Conservation (phyloP, 2,329 filamentous ascomycete species). For the Diaporthe aspalathi region DNA sequence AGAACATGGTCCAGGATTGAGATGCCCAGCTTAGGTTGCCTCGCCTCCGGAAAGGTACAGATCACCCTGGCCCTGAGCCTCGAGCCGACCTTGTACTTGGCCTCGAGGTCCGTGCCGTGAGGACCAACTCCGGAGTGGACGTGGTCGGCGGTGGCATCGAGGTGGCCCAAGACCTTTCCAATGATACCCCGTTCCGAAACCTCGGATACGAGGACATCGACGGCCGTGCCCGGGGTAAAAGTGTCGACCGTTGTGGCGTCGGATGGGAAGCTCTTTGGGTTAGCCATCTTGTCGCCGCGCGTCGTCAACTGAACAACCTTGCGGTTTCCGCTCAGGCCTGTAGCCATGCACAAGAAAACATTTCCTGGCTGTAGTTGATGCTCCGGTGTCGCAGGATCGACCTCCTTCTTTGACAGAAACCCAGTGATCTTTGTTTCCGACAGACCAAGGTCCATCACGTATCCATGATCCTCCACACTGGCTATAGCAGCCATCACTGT, state of each 20-base stretch:
- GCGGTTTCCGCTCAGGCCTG: constrained; percentile 78
- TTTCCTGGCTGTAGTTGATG: constrained; percentile 82
- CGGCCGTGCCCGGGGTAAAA: constrained; percentile 91
- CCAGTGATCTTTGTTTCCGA: constrained; percentile 75
- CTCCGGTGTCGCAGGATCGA: constrained; percentile 74
- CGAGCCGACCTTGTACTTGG: constrained; percentile 83
- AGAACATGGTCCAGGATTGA: constrained; percentile 89
- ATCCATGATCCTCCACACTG: constrained; percentile 95
- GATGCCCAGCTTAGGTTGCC: constrained; percentile 85
- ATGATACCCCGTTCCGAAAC: constrained; percentile 78
- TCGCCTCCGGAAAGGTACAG: constrained; percentile 84
- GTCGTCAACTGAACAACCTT: constrained; percentile 90
- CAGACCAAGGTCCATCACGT: constrained; percentile 91
- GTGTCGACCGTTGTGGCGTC: constrained; percentile 89
- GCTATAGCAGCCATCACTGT: constrained; percentile 88
- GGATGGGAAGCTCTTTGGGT: constrained; percentile 72
- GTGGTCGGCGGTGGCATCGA: constrained; percentile 91
- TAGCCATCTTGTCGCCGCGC: constrained; percentile 75
- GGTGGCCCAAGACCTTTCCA: constrained; percentile 91
- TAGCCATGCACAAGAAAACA: constrained; percentile 86
- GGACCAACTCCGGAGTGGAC: constrained; percentile 86
- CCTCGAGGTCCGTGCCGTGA: constrained; percentile 75
- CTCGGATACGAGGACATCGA: constrained; percentile 85
- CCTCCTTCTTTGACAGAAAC: constrained; percentile 87
- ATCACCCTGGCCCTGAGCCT: constrained; percentile 89